phyloP scores from a whole-genome alignment of 306 rosid species.

The Ziziphus jujuba region DNA sequence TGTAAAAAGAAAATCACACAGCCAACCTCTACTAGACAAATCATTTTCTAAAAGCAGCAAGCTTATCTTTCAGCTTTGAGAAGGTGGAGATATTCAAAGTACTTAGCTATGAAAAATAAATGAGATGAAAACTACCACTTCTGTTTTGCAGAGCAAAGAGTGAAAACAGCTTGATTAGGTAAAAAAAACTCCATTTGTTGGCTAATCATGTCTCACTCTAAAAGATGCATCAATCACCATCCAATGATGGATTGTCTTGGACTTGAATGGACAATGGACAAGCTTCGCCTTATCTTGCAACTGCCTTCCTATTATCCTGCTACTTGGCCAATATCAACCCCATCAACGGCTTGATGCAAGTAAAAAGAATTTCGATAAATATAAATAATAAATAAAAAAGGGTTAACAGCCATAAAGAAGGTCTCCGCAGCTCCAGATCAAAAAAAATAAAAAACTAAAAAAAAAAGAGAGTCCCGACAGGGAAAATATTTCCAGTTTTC shows the following conservation, averaged over 20 bases:
- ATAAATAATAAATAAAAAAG: neutral
- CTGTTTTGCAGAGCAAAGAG: neutral
- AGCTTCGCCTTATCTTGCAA: constrained; percentile 8
- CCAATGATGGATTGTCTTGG: constrained; percentile 1
- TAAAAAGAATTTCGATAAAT: no score
- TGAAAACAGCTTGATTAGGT: neutral
- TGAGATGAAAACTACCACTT: no score
- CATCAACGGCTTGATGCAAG: neutral
- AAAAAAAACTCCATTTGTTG: neutral
- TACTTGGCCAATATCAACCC: neutral
- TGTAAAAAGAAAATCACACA: neutral
- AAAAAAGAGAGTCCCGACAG: no score
- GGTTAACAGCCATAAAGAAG: neutral
- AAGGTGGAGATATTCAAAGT: no score
- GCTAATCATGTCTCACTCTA: neutral
- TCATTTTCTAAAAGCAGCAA: neutral
- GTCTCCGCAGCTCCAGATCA: neutral
- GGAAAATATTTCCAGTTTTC: no score
- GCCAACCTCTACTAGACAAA: neutral
- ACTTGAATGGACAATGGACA: constrained; percentile 7
- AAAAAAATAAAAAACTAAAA: no score
- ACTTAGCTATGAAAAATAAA: no score
- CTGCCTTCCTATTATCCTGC: neutral
- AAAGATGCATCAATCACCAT: constrained; percentile 16
- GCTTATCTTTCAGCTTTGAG: no score